A percentile compares a stretch with the other conserved stretches of the same genome.
Conservation (phyloP, 345 rosid species). For the Excoecaria agallocha region DNA sequence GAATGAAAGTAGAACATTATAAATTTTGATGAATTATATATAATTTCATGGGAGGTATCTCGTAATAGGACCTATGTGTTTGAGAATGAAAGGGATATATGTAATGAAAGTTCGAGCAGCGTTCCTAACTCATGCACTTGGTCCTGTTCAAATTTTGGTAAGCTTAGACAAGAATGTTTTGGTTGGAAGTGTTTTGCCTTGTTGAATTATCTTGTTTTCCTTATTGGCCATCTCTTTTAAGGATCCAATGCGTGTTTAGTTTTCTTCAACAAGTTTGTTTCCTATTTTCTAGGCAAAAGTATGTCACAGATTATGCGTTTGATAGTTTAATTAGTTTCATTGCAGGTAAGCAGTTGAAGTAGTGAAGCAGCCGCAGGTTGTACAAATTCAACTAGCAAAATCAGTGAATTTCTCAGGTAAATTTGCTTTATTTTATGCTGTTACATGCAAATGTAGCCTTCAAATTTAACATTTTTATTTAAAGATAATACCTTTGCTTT, state of each 20-base stretch:
- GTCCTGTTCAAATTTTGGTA: background rate
- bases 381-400: background rate
- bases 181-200: background rate
- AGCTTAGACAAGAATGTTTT: background rate
- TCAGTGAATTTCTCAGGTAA: constrained; percentile 1
- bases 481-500: too few relatives aligned
- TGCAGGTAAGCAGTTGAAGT: constrained; percentile 7
- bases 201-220: background rate
- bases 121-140: background rate
- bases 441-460: too few relatives aligned
- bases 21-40: background rate
- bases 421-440: background rate
- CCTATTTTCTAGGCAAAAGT: background rate
- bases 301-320: background rate
- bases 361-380: background rate
- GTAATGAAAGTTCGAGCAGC: background rate
- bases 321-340: background rate
- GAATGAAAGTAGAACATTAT: background rate
- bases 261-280: background rate
- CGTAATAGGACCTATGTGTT: background rate
- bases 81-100: background rate
- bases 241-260: background rate
- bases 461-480: too few relatives aligned
- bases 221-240: background rate
- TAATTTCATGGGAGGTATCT: background rate